Percentiles rank a stretch among this genome's conserved stretches.
phyloP scores from a whole-genome alignment of 257 asterid genomes.

The Misopates orontium region DNA sequence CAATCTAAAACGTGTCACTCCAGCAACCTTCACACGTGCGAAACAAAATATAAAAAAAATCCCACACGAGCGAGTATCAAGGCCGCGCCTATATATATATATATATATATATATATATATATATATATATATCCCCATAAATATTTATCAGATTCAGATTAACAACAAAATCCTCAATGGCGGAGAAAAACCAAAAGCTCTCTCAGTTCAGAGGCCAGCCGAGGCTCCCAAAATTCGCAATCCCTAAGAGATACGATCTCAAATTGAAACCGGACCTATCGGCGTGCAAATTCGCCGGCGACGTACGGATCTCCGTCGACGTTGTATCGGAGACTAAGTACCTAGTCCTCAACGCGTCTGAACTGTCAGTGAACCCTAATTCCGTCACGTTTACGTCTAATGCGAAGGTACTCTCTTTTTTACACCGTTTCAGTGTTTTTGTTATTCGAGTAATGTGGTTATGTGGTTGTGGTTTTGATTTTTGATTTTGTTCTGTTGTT shows the following conservation, averaged over 20 bases:
- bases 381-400: constrained; percentile 55
- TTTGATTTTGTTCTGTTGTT: neutral
- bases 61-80: too few species aligned
- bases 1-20: neutral
- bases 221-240: constrained; percentile 84
- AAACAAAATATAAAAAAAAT: neutral
- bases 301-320: constrained; percentile 62
- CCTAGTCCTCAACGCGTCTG: constrained; percentile 87
- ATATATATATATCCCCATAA: neutral
- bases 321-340: constrained; percentile 67
- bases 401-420: constrained; percentile 41
- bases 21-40: neutral
- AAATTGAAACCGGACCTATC: constrained; percentile 74
- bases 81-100: neutral
- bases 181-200: constrained; percentile 44
- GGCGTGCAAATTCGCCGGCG: constrained; percentile 82
- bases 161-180: constrained; percentile 34
- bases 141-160: neutral
- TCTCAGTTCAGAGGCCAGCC: constrained; percentile 76
- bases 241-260: constrained; percentile 82
- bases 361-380: constrained; percentile 56
- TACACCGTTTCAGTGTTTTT: constrained; percentile 1
- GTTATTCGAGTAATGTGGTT: neutral
- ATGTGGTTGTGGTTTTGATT: neutral
- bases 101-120: neutral